phyloP scores from a whole-genome alignment of 1,284 basidiomycete species.

The Ceratobasidium sp. region DNA sequence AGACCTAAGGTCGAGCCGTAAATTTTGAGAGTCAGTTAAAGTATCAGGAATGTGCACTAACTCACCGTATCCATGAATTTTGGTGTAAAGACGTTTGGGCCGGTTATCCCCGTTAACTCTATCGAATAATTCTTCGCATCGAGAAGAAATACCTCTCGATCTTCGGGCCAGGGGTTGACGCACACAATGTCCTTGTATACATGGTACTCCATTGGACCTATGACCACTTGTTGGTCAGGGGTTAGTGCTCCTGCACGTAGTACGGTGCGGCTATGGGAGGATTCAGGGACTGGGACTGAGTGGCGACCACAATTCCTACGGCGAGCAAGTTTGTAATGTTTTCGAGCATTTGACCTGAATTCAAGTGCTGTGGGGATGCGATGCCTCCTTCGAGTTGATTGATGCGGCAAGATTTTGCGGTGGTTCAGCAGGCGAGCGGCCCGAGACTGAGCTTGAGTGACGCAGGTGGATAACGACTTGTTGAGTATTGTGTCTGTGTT shows the following conservation, averaged over 20 bases:
- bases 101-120: background rate
- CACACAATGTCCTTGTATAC: constrained; percentile 2
- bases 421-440: background rate
- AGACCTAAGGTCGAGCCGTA: background rate
- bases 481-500: background rate
- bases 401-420: too few species aligned
- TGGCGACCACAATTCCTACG: background rate
- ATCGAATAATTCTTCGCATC: background rate
- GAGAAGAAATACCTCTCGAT: background rate
- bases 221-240: background rate
- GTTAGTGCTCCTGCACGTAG: background rate
- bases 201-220: background rate
- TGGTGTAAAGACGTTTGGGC: background rate
- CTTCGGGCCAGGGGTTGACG: constrained; percentile 9
- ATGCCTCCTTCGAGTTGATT: background rate
- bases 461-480: background rate
- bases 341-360: background rate
- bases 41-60: background rate
- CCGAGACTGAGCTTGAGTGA: background rate
- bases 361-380: background rate
- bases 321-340: background rate
- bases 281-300: background rate
- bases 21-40: background rate
- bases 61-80: constrained; percentile 20
- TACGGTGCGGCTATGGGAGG: background rate